phyloP scores from a whole-genome alignment of 1,284 basidiomycete genomes.

The Lentinus polychrous region DNA sequence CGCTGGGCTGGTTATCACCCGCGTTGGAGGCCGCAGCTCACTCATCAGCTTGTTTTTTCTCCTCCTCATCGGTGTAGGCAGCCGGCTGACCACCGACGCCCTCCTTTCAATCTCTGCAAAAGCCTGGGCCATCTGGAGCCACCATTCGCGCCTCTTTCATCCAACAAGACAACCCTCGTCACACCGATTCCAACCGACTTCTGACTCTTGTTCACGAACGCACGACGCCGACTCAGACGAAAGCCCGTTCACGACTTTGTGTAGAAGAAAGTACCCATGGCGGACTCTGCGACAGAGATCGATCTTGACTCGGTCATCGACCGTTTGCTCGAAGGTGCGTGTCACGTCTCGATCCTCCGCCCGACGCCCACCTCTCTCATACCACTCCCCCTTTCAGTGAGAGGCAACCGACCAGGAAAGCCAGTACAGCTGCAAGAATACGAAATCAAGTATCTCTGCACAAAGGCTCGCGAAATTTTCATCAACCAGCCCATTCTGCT shows the following conservation, averaged over 20 bases:
- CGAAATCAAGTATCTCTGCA: conserved; percentile 95
- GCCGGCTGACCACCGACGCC: conserved; percentile 23
- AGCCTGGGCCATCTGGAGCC: conserved; percentile 5
- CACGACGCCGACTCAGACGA: conserved; percentile 24
- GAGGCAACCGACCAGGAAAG: conserved; percentile 91
- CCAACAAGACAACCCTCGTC: background rate
- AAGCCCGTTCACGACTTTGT: conserved; percentile 18
- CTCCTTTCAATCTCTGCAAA: conserved; percentile 6
- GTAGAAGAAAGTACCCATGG: conserved; percentile 34
- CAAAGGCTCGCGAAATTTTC: conserved; percentile 92
- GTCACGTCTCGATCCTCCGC: background rate
- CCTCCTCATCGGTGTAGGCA: conserved; percentile 19
- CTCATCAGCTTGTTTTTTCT: conserved; percentile 23
- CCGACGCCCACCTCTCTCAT: conserved; percentile 10
- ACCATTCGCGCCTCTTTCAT: conserved; percentile 1
- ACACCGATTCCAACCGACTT: conserved; percentile 13
- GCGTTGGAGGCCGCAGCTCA: conserved; percentile 18
- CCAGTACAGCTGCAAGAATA: conserved; percentile 92
- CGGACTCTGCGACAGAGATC: conserved; percentile 76
- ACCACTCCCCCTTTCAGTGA: conserved; percentile 46
- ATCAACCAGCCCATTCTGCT: conserved; percentile 93
- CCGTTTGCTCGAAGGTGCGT: conserved; percentile 89
- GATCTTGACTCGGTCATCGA: conserved; percentile 98
- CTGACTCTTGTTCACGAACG: conserved; percentile 19
- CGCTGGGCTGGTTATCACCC: conserved; percentile 27